Conservation (phyloP, 2,329 filamentous ascomycete species). For the Colletotrichum aenigma region DNA sequence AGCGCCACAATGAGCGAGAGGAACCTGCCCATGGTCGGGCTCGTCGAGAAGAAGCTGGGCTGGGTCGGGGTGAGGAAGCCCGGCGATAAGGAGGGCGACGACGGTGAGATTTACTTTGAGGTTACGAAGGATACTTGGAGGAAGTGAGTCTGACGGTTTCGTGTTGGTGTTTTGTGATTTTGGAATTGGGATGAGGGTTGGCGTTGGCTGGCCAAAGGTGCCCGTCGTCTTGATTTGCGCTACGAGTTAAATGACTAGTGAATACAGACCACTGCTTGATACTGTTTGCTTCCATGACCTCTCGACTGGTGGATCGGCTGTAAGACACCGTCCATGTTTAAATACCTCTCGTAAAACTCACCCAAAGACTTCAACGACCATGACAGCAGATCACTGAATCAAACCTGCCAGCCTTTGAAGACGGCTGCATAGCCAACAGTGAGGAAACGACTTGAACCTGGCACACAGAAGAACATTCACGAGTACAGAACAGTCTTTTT, state of each 20-base stretch:
- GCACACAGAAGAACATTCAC: background rate
- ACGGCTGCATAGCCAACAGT: background rate
- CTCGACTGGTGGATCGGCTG: background rate
- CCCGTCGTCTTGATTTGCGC: background rate
- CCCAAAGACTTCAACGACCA: background rate
- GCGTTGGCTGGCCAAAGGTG: background rate
- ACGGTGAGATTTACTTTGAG: slow-evolving; percentile 28
- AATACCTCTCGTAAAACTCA: background rate
- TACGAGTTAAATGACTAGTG: background rate
- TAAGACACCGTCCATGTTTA: background rate
- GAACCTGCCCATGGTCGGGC: slow-evolving; percentile 27
- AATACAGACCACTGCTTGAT: background rate
- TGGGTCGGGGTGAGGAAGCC: slow-evolving; percentile 21
- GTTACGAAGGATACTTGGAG: slow-evolving; percentile 24
- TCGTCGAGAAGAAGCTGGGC: slow-evolving; percentile 27
- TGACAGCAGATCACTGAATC: background rate
- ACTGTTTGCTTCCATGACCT: background rate
- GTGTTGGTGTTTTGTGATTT: background rate
- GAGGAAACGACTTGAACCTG: background rate
- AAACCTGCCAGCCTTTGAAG: background rate
- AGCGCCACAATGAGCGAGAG: slow-evolving; percentile 26
- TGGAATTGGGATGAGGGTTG: background rate
- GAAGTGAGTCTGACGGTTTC: background rate
- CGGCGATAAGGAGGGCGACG: background rate
- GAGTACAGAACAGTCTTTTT: background rate